Conservation (phyloP, 176 grass and related monocot genomes). For the Aegilops umbellulata region DNA sequence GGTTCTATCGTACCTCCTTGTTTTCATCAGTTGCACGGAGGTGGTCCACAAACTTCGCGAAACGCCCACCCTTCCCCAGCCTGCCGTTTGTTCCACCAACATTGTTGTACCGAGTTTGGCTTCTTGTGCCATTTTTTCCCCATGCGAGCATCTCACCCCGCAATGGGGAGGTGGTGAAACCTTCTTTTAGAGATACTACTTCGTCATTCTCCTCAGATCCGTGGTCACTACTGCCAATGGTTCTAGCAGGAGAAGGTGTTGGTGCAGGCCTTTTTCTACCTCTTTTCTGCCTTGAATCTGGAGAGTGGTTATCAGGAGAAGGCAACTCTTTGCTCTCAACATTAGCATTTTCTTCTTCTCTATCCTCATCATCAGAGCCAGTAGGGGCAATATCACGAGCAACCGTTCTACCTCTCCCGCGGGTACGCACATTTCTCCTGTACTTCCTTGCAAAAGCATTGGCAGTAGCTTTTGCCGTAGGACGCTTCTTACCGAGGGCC, state of each 20-base stretch:
- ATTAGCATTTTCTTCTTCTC: constrained; percentile 60
- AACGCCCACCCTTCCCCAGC: constrained; percentile 45
- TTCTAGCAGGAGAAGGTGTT: constrained; percentile 57
- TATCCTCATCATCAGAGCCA: constrained; percentile 64
- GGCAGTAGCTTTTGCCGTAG: constrained; percentile 47
- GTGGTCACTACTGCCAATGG: constrained; percentile 36
- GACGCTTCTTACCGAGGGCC: constrained; percentile 60
- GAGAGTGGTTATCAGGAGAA: constrained; percentile 63
- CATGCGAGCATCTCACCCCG: constrained; percentile 74
- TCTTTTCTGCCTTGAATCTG: constrained; percentile 63
- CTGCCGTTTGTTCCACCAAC: constrained; percentile 56
- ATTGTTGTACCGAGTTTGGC: constrained; percentile 69
- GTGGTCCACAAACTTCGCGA: constrained; percentile 67
- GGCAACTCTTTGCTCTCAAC: constrained; percentile 52
- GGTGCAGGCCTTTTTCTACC: constrained; percentile 39
- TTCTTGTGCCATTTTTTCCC: constrained; percentile 82
- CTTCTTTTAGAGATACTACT: constrained; percentile 45
- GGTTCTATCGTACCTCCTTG: constrained; percentile 49
- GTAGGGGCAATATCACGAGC: constrained; percentile 29
- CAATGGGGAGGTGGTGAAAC: constrained; percentile 52
- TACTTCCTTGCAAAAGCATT: constrained; percentile 54
- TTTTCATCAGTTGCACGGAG: constrained; percentile 55
- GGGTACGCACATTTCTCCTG: constrained; percentile 49
- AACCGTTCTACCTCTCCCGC: constrained; percentile 44
- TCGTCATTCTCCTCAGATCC: constrained; percentile 56